Conservation (phyloP, 371 early-diverging fungal genomes). For the Rhizopus sp. region DNA sequence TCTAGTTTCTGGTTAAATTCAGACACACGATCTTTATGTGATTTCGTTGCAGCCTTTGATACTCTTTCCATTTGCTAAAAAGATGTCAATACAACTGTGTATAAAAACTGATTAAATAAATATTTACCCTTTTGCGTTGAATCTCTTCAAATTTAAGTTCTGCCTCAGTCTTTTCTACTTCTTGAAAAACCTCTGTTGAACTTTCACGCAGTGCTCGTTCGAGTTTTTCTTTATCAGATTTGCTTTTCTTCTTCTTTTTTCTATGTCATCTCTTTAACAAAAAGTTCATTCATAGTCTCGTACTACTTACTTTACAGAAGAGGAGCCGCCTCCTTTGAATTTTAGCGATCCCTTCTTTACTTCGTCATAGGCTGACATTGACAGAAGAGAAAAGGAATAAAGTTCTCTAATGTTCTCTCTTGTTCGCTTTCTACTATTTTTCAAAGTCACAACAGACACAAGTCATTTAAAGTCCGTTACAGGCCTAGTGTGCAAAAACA, state of each 20-base stretch:
- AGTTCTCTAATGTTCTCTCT: background rate
- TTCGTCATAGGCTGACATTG: slow-evolving; percentile 56
- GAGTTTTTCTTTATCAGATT: slow-evolving; percentile 50
- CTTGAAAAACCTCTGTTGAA: slow-evolving; percentile 17
- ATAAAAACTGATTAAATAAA: background rate
- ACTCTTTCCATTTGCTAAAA: slow-evolving; percentile 65
- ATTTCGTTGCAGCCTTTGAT: slow-evolving; percentile 57
- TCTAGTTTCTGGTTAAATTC: slow-evolving; percentile 67
- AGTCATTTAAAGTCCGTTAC: too few relatives aligned
- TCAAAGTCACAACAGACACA: background rate
- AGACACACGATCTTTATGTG: slow-evolving; percentile 66
- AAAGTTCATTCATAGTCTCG: background rate
- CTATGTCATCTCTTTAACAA: slow-evolving; percentile 45
- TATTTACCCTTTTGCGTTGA: slow-evolving; percentile 55
- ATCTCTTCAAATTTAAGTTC: slow-evolving; percentile 65
- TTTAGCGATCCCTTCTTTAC: slow-evolving; percentile 60
- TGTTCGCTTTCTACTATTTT: background rate
- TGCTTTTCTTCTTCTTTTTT: slow-evolving; percentile 60
- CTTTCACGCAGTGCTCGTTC: slow-evolving; percentile 42
- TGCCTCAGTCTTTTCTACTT: slow-evolving; percentile 60
- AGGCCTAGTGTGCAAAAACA: background rate
- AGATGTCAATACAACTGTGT: background rate
- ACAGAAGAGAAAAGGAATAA: slow-evolving; percentile 2
- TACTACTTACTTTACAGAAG: slow-evolving; percentile 51
- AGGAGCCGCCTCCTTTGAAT: slow-evolving; percentile 58